Conservation (phyloP, 495 filamentous ascomycete genomes). For the Alectoria sarmentosa region DNA sequence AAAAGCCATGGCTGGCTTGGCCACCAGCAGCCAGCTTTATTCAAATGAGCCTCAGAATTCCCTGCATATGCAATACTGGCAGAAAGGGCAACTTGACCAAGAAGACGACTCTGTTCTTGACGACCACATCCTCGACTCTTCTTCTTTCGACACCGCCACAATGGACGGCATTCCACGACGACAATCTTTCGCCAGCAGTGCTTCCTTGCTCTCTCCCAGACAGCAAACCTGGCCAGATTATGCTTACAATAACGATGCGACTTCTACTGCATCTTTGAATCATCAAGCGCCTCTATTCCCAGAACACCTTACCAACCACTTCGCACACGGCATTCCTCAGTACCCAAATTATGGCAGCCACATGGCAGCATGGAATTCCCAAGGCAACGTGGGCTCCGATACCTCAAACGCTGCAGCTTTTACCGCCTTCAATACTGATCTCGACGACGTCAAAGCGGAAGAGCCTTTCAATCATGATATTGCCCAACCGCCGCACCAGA, state of each 20-base stretch:
- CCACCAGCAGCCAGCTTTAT: constrained; percentile 19
- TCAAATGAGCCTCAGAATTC: constrained; percentile 12
- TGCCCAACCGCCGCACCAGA: constrained; percentile 36
- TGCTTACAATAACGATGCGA: constrained; percentile 37
- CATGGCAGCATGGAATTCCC: constrained; percentile 21
- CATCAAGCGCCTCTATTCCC: constrained; percentile 29
- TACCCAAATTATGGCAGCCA: constrained; percentile 20
- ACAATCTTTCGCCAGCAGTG: constrained; percentile 61
- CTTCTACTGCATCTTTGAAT: constrained; percentile 28
- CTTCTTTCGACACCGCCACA: constrained; percentile 62
- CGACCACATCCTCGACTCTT: constrained; percentile 72
- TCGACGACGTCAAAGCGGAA: constrained; percentile 42
- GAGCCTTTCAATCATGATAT: constrained; percentile 44
- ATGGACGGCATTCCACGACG: constrained; percentile 55
- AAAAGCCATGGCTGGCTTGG: constrained; percentile 20
- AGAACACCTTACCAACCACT: constrained; percentile 31
- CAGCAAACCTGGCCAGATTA: constrained; percentile 71
- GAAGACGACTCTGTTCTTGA: constrained; percentile 62
- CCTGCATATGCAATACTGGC: constrained; percentile 12
- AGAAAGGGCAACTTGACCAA: constrained; percentile 14
- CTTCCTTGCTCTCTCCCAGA: constrained; percentile 66
- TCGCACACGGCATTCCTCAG: constrained; percentile 12
- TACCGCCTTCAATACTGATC: constrained; percentile 57
- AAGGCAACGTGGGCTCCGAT: constrained; percentile 50
- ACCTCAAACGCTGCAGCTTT: constrained; percentile 49